Conservation (phyloP, 257 asterid species). For the Nicotiana noctiflora region DNA sequence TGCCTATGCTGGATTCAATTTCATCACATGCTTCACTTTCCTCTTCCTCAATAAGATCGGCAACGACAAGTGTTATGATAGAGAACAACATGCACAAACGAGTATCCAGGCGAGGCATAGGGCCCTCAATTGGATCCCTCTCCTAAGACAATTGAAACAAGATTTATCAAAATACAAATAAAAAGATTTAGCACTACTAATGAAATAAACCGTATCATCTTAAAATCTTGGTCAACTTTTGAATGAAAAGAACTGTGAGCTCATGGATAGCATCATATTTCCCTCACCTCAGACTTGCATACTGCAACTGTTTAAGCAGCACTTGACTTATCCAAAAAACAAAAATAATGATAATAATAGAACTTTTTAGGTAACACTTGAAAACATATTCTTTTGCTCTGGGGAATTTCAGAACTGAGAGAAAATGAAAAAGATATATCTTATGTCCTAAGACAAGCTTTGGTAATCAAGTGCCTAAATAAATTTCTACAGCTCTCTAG, state of each 20-base stretch:
- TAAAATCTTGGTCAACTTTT: background rate
- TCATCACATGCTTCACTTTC: conserved; percentile 39
- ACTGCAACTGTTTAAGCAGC: background rate
- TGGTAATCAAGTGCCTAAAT: background rate
- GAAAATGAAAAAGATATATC: background rate
- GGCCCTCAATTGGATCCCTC: conserved; percentile 97
- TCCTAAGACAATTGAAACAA: conserved; percentile 39
- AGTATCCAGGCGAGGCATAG: conserved; percentile 89
- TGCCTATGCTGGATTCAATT: conserved; percentile 23
- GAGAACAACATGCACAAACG: conserved; percentile 86
- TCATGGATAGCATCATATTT: background rate
- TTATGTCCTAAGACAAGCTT: conserved; percentile 1
- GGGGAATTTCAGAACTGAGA: background rate
- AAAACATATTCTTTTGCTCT: background rate
- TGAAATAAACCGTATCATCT: background rate
- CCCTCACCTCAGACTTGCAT: background rate
- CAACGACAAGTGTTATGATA: conserved; percentile 75
- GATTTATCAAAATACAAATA: background rate
- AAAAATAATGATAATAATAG: background rate
- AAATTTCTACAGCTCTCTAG: background rate
- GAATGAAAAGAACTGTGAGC: background rate
- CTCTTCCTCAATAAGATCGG: conserved; percentile 91
- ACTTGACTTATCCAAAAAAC: background rate
- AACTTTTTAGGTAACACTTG: background rate
- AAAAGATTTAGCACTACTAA: background rate